Conservation (phyloP, 1,139 yeast genomes). For the Eremothecium sinecaudum region DNA sequence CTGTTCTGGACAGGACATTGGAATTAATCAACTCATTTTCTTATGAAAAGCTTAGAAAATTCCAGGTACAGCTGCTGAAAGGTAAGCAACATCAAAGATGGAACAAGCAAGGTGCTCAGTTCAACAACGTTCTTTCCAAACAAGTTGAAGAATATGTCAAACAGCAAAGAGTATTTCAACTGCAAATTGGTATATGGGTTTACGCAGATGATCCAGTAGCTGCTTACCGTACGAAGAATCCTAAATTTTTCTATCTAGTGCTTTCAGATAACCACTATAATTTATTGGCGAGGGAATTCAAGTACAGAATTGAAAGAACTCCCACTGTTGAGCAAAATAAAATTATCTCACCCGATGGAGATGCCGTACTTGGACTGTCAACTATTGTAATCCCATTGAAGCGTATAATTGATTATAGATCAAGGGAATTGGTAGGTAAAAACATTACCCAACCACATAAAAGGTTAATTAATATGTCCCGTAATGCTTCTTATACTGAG, state of each 20-base stretch:
- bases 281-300: slow-evolving; percentile 53
- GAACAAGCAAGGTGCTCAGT: slow-evolving; percentile 36
- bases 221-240: slow-evolving; percentile 32
- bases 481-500: slow-evolving; percentile 48
- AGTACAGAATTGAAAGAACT: slow-evolving; percentile 36
- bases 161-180: slow-evolving; percentile 64
- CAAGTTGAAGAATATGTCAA: slow-evolving; percentile 71
- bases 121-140: slow-evolving; percentile 42
- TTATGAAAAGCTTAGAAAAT: slow-evolving; percentile 45
- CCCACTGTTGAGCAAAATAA: slow-evolving; percentile 54
- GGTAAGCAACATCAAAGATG: slow-evolving; percentile 27
- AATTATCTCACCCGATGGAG: slow-evolving; percentile 23
- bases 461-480: slow-evolving; percentile 42
- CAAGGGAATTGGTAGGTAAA: slow-evolving; percentile 15
- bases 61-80: slow-evolving; percentile 44
- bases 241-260: slow-evolving; percentile 46
- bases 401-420: slow-evolving; percentile 17
- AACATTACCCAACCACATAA: slow-evolving; percentile 22
- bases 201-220: slow-evolving; percentile 50
- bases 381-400: slow-evolving; percentile 28
- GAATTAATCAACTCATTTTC: slow-evolving; percentile 38
- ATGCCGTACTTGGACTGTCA: slow-evolving; percentile 18
- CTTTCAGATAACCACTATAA: slow-evolving; percentile 65
- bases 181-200: slow-evolving; percentile 82
- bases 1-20: slow-evolving; percentile 37